Base-by-base conservation (phyloP, 257 asterid species). In the Linaria vulgaris region DNA sequence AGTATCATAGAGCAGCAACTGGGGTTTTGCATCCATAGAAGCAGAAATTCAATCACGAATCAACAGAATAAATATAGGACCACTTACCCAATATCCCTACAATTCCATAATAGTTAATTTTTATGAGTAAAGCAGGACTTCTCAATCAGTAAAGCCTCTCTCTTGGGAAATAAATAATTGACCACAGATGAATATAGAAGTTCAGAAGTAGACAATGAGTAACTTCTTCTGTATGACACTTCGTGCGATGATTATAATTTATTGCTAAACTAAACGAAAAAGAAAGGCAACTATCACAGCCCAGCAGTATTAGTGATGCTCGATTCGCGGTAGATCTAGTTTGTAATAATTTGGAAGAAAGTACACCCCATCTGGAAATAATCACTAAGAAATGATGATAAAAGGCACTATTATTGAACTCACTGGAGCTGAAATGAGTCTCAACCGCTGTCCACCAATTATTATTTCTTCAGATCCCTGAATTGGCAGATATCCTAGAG, bases 361-460 rank as follows among this genome's bases (percentile, higher is more conserved):
- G 37, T 37, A n/a, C n/a, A 14, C 54, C 12, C 15, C 38, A 62
- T 20, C 23, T 38, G 8, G 24, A 69, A 63, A 30, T 5, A 23
- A 41, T 59, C 49, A 70, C 67, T 22, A 15, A 57, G 41, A 56
- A 57, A 12, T 5, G 20, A 46, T 30, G 13, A 59, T 27, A 56
- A 72, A 59, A 52, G 20, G 55, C 24, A 56, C 38, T 16, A 37
- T 13, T 51, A 59, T 57, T 59, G 56, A 63, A 63, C 72, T 79
- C 80, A 92, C 97, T 11, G 85, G 95, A 74, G 99, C 97, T 51
- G 85, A 68, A 70, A 92, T 71, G 72, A 89, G 72, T 83, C 84
- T 88, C 72, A 87, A 74, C 47, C 58, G 81, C 72, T 89, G 87
- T 72, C 87, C 92, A 73, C 95, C 91, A 60, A 92, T 82, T 71